Evolutionary conservation across 139 green algal genomes (phyloP).

Genomic region (Edaphochlamys debaryana): DNA sequence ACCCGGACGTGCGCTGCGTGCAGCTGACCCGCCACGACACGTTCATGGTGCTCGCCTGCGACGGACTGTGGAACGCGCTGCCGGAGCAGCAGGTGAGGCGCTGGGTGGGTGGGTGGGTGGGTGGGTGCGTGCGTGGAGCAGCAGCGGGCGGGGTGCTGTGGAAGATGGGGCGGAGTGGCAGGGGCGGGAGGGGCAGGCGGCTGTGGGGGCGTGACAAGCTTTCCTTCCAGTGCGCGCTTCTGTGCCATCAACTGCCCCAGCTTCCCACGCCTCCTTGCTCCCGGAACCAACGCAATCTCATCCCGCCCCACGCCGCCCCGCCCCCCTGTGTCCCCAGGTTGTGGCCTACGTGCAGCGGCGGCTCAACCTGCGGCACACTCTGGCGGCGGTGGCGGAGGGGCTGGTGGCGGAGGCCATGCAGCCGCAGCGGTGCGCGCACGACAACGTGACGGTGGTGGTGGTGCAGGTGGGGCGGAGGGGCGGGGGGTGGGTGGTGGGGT

Average conservation of each 20-base stretch:
- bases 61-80: constrained; percentile 52
- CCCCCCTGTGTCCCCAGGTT: not conserved
- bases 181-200: too few species aligned
- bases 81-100: constrained; percentile 36
- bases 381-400: constrained; percentile 19
- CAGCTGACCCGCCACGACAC: constrained; percentile 31
- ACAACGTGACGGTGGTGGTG: constrained; percentile 45
- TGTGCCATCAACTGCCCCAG: too few species aligned
- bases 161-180: too few species aligned
- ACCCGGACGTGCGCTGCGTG: constrained; percentile 39
- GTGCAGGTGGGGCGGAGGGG: constrained; percentile 33
- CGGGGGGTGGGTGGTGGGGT: not conserved
- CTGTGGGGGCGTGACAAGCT: too few species aligned
- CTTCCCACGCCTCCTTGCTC: too few species aligned
- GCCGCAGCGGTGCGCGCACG: constrained; percentile 43
- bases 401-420: constrained; percentile 42
- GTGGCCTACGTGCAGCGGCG: constrained; percentile 43
- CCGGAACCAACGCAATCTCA: too few species aligned
- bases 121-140: too few species aligned
- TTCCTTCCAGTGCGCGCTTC: too few species aligned
- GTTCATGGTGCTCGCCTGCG: constrained; percentile 46
- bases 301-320: too few species aligned
- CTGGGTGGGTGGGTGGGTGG: too few species aligned
- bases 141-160: too few species aligned
- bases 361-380: constrained; percentile 35